Evolutionary conservation across 257 asterid species (phyloP), one percentile per base, ranked within the genome.

Genomic region (Petunia secreta): DNA sequence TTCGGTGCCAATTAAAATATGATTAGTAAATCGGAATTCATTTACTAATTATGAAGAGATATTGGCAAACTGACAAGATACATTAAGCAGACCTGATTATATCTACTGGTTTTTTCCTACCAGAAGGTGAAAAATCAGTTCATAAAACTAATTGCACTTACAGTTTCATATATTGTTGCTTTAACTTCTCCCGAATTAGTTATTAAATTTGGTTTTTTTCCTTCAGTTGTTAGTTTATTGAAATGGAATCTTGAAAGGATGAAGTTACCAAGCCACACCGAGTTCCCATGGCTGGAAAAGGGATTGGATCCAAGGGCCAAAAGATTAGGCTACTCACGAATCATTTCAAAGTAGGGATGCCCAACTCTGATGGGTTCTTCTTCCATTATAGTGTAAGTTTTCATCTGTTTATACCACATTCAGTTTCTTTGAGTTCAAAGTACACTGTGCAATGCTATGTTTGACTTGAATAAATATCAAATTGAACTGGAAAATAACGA

Each of bases 381-480:
- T 90, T 62, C 43, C 97, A 90, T 44, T 91, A 91, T 46, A 90
- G 87, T 75, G 96, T 91, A 90, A 75, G 25, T 50, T 13, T 44
- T 55, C 63, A 48, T 50, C 53, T 25, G 5, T 44, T 44, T 4
- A 44, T 44, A 44, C 48, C 6, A 44, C 48, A 44, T 44, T 44
- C 48, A 41, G 9, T 63, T 1, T 38, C 36, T 65, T 36, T 44
- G 2, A 44, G 48, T 6, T 44, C 25, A 1, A 44, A 44, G 48
- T 44, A 78, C 52, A 14, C 3, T 44, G 6, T 44, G 48, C 48
- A 6, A 44, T 44, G 48, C 6, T 44, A 6, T 44, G 6, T 44
- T 44, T 44, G 48, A 44, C 48, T 3, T 1, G 48, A 4, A 44
- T 13, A 65, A 71, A 65, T 25, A 3, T 40, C 68, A 57, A 52